Base-by-base conservation (phyloP, 2,329 filamentous ascomycete genomes). In the Fusarium metavorans region DNA sequence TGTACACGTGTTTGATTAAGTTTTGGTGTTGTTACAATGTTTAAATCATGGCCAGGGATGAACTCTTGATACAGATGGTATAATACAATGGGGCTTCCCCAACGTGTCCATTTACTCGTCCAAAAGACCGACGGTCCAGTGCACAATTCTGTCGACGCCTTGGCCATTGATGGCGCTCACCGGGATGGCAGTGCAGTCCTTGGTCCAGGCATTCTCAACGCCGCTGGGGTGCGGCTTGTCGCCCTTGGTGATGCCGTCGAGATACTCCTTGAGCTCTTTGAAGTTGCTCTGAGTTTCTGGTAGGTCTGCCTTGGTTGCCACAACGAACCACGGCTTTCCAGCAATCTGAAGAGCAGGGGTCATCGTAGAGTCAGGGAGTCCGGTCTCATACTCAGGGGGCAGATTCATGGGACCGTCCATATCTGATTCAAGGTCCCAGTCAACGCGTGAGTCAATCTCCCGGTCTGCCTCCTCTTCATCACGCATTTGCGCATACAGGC, bases 311-410 rank as follows among this genome's bases (percentile, higher is more conserved):
- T 98, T 98, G 23, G 95, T 98, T 1, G 94, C 96, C 50, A 98
- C 92, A 6, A 98, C 95, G 79, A 97, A 97, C 97, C 97, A 99
- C 1, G 97, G 95, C 85, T 99, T 99, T 37, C 90, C 90, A n/a
- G 94, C 93, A 75, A 98, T 97, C 45, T 93, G 91, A n/a, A 94
- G 81, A n/a, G 83, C 87, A 5, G 82, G 81, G 4, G 67, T 64
- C 20, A 67, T 68, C 2, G 64, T 54, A 9, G 76, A 68, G 6
- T 66, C 34, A 16, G 68, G 59, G 7, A 71, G 50, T 2, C 58
- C 67, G 3, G 64, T 61, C 10, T 75, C 72, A 57, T 76, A 75
- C 5, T 74, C 73, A 5, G 74, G 67, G 43, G 73, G 65, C 57
- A 79, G 65, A 50, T 80, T 79, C 65, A 82, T 66, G 35, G 79